Conservation (phyloP, 2,329 filamentous ascomycete genomes). For the Teratosphaeria gauchensis region DNA sequence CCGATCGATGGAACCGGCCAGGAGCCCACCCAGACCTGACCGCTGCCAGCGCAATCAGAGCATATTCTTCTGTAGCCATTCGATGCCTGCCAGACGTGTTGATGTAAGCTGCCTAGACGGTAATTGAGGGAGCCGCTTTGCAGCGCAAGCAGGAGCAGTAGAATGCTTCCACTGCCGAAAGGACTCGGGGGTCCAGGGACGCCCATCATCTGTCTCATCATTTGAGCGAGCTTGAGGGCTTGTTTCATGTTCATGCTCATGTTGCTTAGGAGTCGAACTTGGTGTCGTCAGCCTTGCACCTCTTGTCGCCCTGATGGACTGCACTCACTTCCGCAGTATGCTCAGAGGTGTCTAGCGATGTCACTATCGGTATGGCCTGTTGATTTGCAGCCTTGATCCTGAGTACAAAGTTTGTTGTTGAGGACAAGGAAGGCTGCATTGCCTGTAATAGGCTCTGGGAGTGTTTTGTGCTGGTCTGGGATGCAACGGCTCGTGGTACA, state of each 20-base stretch:
- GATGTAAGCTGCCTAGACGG: not conserved
- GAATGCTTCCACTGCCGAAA: not conserved
- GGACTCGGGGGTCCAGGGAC: not conserved
- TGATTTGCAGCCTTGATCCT: not conserved
- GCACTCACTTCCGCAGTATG: no score
- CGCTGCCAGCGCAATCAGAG: not conserved
- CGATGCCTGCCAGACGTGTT: not conserved
- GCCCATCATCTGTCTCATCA: not conserved
- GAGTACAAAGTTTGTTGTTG: not conserved
- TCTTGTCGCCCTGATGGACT: no score
- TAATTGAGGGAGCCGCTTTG: not conserved
- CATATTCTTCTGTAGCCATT: not conserved
- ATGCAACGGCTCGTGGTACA: not conserved
- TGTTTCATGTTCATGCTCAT: not conserved
- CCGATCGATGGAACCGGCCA: not conserved
- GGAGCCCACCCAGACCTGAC: not conserved
- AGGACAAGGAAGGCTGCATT: not conserved
- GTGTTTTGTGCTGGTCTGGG: not conserved
- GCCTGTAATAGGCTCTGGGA: no score
- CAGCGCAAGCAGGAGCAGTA: not conserved
- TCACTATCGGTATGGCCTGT: not conserved
- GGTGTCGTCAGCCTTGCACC: no score
- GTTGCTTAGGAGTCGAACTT: not conserved
- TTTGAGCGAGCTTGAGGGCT: not conserved
- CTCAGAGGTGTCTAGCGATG: not conserved